These are phyloP conservation scores for Amanita subjunquillea DNA, from an alignment of 768 basidiomycete genomes.

Conservation along the genomic window DNA sequence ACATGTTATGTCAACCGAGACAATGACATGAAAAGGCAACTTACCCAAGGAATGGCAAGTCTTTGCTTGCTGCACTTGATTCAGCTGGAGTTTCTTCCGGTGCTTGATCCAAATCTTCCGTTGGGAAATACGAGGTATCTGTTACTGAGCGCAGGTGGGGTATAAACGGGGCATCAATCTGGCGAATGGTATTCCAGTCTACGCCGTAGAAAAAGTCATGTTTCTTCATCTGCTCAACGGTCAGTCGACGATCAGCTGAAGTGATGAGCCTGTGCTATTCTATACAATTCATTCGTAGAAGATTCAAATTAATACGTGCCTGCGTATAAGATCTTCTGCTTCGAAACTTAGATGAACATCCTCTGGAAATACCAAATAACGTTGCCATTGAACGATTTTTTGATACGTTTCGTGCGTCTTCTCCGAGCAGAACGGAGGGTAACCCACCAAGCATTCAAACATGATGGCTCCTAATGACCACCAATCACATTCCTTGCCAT, in stretches of 20 bases:
- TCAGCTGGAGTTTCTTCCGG: conserved; percentile 35
- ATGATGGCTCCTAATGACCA: conserved; percentile 98
- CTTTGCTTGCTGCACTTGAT: conserved; percentile 35
- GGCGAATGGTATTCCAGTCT: conserved; percentile 81
- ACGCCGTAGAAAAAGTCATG: conserved; percentile 96
- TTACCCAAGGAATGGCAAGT: conserved; percentile 60
- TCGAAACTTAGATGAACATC: conserved; percentile 90
- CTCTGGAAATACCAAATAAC: conserved; percentile 82
- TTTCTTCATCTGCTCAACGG: conserved; percentile 78
- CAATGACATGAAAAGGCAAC: conserved; percentile 11
- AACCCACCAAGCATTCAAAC: conserved; percentile 97
- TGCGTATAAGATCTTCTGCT: conserved; percentile 78
- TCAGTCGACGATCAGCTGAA: conserved; percentile 68
- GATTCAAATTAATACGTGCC: conserved; percentile 34
- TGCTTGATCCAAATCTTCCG: conserved; percentile 81
- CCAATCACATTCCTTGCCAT: conserved; percentile 98
- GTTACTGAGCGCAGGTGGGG: conserved; percentile 89
- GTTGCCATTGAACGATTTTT: conserved; percentile 93
- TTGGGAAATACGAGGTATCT: conserved; percentile 98
- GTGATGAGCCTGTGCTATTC: conserved; percentile 57
- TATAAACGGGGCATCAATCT: conserved; percentile 93
- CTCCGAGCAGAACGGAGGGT: conserved; percentile 93
- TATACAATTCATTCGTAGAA: not conserved
- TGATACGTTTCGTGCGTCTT: conserved; percentile 96
- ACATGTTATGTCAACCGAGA: conserved; percentile 3